phyloP scores from a whole-genome alignment of 2,329 filamentous ascomycete species.

The Colletotrichum tofieldiae region DNA sequence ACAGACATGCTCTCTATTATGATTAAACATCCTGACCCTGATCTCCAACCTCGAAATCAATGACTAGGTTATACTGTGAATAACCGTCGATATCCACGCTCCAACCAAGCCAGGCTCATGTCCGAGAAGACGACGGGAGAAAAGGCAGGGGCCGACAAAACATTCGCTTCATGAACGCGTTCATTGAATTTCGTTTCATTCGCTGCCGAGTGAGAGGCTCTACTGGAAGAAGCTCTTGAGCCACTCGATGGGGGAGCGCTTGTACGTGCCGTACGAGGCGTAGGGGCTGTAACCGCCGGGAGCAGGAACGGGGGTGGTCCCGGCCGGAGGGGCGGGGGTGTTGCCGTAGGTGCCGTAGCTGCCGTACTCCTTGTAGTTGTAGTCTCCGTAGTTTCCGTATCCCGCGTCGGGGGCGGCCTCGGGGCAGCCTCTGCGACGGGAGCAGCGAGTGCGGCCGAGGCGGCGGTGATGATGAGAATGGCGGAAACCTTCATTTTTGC shows the following conservation, averaged over 20 bases:
- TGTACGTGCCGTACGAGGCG: slow-evolving; percentile 34
- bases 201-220: neutral
- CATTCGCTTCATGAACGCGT: neutral
- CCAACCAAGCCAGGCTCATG: neutral
- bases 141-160: neutral
- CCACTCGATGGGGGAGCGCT: slow-evolving; percentile 31
- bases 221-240: slow-evolving; percentile 23
- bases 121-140: neutral
- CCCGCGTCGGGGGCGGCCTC: slow-evolving; percentile 15
- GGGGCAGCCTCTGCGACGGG: slow-evolving; percentile 39
- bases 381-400: slow-evolving; percentile 38
- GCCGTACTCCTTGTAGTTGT: slow-evolving; percentile 27
- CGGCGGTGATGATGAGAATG: slow-evolving; percentile 47
- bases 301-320: neutral
- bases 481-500: slow-evolving; percentile 52
- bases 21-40: neutral
- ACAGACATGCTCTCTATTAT: neutral
- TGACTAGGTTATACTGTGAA: neutral
- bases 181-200: neutral
- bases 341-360: slow-evolving; percentile 40
- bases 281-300: slow-evolving; percentile 19
- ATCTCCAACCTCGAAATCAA: neutral
- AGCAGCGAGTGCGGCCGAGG: slow-evolving; percentile 45
- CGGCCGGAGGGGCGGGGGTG: slow-evolving; percentile 3
- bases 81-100: too few relatives aligned